A percentile compares a stretch with the other conserved stretches of the same genome.
Evolutionary conservation across 495 filamentous ascomycete species (phyloP).

Genomic region (Penicillium roqueforti): DNA sequence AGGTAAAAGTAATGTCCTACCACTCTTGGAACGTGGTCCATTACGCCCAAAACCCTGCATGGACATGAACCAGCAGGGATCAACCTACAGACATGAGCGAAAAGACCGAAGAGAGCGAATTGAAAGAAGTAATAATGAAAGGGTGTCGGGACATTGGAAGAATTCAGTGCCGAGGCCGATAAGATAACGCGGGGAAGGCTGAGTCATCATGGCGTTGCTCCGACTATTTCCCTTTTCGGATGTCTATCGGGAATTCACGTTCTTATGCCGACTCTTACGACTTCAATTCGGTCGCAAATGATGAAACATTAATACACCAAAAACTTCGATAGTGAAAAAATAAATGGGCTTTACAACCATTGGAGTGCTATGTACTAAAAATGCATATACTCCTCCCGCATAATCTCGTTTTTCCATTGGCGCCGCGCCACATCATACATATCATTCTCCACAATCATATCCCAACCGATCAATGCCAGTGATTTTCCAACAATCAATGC

Average conservation of each 20-base stretch:
- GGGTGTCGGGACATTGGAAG: conserved; percentile 6
- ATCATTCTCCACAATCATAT: conserved; percentile 45
- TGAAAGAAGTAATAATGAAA: not conserved
- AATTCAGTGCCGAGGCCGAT: not conserved
- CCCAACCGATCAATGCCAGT: conserved; percentile 50
- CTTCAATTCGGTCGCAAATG: too few species aligned
- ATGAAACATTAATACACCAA: not conserved
- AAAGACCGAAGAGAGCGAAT: not conserved
- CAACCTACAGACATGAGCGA: conserved; percentile 14
- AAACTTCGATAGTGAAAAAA: not conserved
- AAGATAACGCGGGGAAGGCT: conserved; percentile 11
- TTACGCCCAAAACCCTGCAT: conserved; percentile 29
- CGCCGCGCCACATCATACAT: conserved; percentile 36
- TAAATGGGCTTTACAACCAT: not conserved
- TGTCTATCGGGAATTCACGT: too few species aligned
- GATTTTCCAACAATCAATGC: conserved; percentile 54
- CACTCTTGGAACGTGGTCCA: conserved; percentile 46
- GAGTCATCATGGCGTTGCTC: not conserved
- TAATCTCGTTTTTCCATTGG: conserved; percentile 29
- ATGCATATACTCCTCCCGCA: conserved; percentile 9
- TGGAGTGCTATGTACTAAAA: not conserved
- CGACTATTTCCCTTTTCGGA: not conserved
- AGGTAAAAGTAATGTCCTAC: conserved; percentile 13
- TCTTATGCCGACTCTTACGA: not conserved
- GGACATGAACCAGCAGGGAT: conserved; percentile 25